A percentile compares a stretch with the other conserved stretches of the same genome.
Conservation (phyloP, 768 basidiomycete species). For the Botryobasidium botryosum region DNA sequence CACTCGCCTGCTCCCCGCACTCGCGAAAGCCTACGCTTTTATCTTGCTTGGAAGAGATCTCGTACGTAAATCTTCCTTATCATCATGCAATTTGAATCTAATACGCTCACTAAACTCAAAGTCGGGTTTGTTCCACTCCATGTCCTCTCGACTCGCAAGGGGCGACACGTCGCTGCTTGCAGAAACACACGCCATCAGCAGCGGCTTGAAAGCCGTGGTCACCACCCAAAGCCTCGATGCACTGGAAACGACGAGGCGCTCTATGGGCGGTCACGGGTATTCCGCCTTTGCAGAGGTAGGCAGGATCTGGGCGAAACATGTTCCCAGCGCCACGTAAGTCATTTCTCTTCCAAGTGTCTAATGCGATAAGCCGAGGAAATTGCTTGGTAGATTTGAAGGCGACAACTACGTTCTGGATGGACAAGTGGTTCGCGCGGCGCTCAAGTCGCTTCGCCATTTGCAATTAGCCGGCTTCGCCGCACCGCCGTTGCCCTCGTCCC, state of each 20-base stretch:
- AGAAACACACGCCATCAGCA: slow-evolving; percentile 54
- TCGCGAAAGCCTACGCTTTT: slow-evolving; percentile 53
- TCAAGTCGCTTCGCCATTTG: slow-evolving; percentile 36
- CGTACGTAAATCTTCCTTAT: slow-evolving; percentile 22
- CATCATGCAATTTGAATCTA: neutral
- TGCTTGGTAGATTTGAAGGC: slow-evolving; percentile 61
- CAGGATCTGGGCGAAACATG: slow-evolving; percentile 14
- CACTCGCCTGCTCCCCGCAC: slow-evolving; percentile 51
- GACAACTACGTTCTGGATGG: slow-evolving; percentile 64
- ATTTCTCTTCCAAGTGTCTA: neutral
- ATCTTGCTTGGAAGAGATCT: slow-evolving; percentile 43
- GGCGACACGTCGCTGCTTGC: slow-evolving; percentile 48
- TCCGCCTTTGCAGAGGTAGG: slow-evolving; percentile 54
- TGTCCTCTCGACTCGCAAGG: slow-evolving; percentile 31
- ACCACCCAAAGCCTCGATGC: slow-evolving; percentile 36
- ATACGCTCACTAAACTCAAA: slow-evolving; percentile 25
- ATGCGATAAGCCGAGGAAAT: slow-evolving; percentile 1
- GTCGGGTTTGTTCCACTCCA: slow-evolving; percentile 32
- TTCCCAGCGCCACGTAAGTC: slow-evolving; percentile 39
- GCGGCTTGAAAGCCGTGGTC: slow-evolving; percentile 48
- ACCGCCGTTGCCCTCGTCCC: slow-evolving; percentile 32
- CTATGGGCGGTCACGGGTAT: slow-evolving; percentile 67
- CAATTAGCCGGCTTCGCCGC: slow-evolving; percentile 18
- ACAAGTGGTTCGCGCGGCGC: slow-evolving; percentile 54
- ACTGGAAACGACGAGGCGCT: slow-evolving; percentile 45